phyloP scores from a whole-genome alignment of 352 stramenopile species.

The Phytophthora megakarya region DNA sequence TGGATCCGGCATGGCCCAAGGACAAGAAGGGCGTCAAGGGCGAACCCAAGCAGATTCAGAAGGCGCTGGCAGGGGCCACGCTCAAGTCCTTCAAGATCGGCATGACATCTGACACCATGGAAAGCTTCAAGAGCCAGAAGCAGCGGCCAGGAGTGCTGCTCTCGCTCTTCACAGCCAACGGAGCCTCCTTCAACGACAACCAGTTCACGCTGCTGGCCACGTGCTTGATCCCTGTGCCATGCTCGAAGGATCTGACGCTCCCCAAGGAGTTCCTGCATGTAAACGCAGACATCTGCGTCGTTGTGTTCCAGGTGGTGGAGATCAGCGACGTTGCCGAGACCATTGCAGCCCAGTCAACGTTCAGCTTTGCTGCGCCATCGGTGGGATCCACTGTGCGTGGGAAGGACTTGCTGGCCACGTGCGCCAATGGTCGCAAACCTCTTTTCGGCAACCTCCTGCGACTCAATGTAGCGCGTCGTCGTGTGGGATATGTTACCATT shows the following conservation, averaged over 20 bases:
- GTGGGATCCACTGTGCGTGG: slow-evolving; percentile 32
- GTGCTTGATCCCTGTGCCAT: slow-evolving; percentile 70
- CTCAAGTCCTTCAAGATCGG: slow-evolving; percentile 68
- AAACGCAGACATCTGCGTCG: slow-evolving; percentile 50
- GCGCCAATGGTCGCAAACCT: slow-evolving; percentile 38
- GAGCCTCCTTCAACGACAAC: slow-evolving; percentile 58
- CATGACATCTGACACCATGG: slow-evolving; percentile 69
- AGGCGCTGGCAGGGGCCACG: slow-evolving; percentile 31
- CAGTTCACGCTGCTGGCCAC: slow-evolving; percentile 59
- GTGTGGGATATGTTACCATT: slow-evolving; percentile 53
- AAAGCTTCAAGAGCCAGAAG: slow-evolving; percentile 62
- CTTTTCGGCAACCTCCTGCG: slow-evolving; percentile 74
- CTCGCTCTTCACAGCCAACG: slow-evolving; percentile 54
- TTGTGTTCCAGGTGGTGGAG: slow-evolving; percentile 70
- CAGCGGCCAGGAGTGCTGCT: slow-evolving; percentile 58
- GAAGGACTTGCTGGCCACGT: slow-evolving; percentile 51
- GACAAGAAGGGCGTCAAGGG: slow-evolving; percentile 18
- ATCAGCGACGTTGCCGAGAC: slow-evolving; percentile 53
- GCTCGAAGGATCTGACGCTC: slow-evolving; percentile 61
- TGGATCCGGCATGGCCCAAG: slow-evolving; percentile 39
- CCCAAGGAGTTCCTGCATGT: slow-evolving; percentile 48
- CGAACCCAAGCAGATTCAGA: slow-evolving; percentile 7
- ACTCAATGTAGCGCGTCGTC: slow-evolving; percentile 48
- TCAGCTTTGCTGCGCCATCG: slow-evolving; percentile 43
- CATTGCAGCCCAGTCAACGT: slow-evolving; percentile 39